Percentiles rank a stretch among this genome's conserved stretches.
Conservation (phyloP, 257 asterid genomes). For the Solanum clarkiae region DNA sequence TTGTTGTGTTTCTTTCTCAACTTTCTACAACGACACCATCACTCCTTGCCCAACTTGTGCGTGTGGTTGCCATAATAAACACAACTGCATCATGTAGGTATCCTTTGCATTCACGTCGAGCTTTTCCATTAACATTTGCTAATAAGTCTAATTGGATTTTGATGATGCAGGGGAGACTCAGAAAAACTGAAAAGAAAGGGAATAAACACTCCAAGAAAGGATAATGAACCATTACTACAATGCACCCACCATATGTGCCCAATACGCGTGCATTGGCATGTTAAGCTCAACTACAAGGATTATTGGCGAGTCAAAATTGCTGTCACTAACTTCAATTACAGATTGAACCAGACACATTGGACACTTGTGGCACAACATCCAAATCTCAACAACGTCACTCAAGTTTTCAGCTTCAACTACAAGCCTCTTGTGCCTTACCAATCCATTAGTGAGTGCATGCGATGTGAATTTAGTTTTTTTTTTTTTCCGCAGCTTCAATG, state of each 20-base stretch:
- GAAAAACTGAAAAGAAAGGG: slow-evolving; percentile 29
- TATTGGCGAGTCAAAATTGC: slow-evolving; percentile 69
- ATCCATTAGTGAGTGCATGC: slow-evolving; percentile 41
- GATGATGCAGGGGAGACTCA: slow-evolving; percentile 32
- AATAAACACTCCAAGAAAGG: slow-evolving; percentile 58
- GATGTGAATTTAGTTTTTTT: background rate
- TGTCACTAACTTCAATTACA: slow-evolving; percentile 56
- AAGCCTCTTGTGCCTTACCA: slow-evolving; percentile 66
- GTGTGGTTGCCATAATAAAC: slow-evolving; percentile 59
- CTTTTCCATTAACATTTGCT: background rate
- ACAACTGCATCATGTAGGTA: slow-evolving; percentile 47
- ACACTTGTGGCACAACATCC: slow-evolving; percentile 75
- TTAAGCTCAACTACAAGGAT: slow-evolving; percentile 52
- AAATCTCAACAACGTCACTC: slow-evolving; percentile 62
- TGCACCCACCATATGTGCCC: slow-evolving; percentile 81
- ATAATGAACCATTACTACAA: slow-evolving; percentile 43
- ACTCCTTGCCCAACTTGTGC: slow-evolving; percentile 65
- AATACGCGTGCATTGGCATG: slow-evolving; percentile 72
- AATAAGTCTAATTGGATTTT: background rate
- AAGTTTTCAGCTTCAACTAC: slow-evolving; percentile 71
- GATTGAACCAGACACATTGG: slow-evolving; percentile 68
- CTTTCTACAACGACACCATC: slow-evolving; percentile 63
- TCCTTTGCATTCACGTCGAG: background rate
- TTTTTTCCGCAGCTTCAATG: background rate
- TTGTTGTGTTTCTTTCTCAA: slow-evolving; percentile 69